Conservation (phyloP, 1,284 basidiomycete genomes). For the Naganishia albida region DNA sequence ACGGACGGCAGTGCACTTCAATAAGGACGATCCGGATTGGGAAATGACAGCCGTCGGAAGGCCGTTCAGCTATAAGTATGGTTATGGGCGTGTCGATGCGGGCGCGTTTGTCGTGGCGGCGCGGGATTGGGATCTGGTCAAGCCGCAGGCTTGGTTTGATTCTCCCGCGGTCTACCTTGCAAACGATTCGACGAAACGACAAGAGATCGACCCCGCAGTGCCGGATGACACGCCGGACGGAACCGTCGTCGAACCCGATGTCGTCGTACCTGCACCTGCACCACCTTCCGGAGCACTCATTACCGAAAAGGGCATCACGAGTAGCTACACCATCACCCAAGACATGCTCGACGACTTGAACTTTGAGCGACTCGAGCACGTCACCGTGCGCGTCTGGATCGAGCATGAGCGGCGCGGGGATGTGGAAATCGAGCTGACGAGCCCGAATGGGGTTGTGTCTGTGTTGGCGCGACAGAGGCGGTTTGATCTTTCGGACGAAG, state of each 20-base stretch:
- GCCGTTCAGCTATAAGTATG: slow-evolving; percentile 92
- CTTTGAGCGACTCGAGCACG: slow-evolving; percentile 85
- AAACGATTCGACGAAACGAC: slow-evolving; percentile 29
- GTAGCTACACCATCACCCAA: slow-evolving; percentile 69
- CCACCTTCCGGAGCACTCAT: slow-evolving; percentile 56
- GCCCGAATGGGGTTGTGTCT: slow-evolving; percentile 83
- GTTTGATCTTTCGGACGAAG: slow-evolving; percentile 68
- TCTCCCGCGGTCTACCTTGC: slow-evolving; percentile 68
- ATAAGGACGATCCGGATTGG: slow-evolving; percentile 92
- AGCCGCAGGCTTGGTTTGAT: slow-evolving; percentile 89
- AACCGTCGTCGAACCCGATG: slow-evolving; percentile 12
- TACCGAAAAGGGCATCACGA: slow-evolving; percentile 66
- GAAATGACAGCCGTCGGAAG: slow-evolving; percentile 76
- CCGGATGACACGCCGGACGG: slow-evolving; percentile 8
- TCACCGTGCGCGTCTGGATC: slow-evolving; percentile 93
- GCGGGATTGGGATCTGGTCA: slow-evolving; percentile 80
- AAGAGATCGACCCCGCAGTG: slow-evolving; percentile 39
- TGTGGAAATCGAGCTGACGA: slow-evolving; percentile 84
- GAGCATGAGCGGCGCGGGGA: slow-evolving; percentile 82
- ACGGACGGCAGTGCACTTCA: slow-evolving; percentile 74
- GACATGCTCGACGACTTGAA: slow-evolving; percentile 73
- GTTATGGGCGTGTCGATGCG: slow-evolving; percentile 87
- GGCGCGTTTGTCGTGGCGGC: slow-evolving; percentile 80
- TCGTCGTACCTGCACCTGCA: slow-evolving; percentile 35
- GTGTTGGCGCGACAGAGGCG: slow-evolving; percentile 74